Percentiles rank a stretch among this genome's conserved stretches.
These are phyloP conservation scores for Cladosporium sphaerospermum DNA, from an alignment of 2,329 filamentous ascomycete species.

Conservation along the genomic window DNA sequence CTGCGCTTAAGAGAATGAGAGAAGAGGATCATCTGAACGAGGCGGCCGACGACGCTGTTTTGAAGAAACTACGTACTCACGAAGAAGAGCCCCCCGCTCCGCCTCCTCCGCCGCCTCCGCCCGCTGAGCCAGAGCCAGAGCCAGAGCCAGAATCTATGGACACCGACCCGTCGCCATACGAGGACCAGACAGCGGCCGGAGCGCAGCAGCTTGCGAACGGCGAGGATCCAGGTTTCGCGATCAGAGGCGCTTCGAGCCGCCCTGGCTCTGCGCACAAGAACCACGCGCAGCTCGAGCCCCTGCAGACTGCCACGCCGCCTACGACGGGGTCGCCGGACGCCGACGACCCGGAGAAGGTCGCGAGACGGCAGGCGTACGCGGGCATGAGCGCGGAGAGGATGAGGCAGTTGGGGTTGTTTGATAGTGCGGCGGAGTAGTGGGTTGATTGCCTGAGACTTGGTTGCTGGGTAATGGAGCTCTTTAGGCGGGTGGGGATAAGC, in stretches of 20 bases:
- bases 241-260: conserved; percentile 21
- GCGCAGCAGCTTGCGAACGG: conserved; percentile 14
- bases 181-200: conserved; percentile 16
- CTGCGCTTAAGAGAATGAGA: conserved; percentile 22
- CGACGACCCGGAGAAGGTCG: conserved; percentile 25
- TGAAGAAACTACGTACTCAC: conserved; percentile 28
- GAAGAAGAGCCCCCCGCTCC: conserved; percentile 27
- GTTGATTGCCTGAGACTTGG: too few relatives aligned
- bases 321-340: conserved; percentile 32
- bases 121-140: conserved; percentile 23
- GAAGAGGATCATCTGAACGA: conserved; percentile 28
- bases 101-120: conserved; percentile 38
- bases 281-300: conserved; percentile 27
- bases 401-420: conserved; percentile 27
- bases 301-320: conserved; percentile 42
- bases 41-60: conserved; percentile 25
- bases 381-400: conserved; percentile 33
- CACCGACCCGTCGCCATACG: conserved; percentile 18
- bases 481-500: too few relatives aligned
- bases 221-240: conserved; percentile 22
- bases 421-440: conserved; percentile 19
- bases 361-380: conserved; percentile 22
- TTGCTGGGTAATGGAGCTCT: too few relatives aligned
- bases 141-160: conserved; percentile 11
- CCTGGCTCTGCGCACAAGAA: conserved; percentile 16